A percentile compares a stretch with the other conserved stretches of the same genome.
phyloP scores from a whole-genome alignment of 192 early-diverging fungal genomes.

The Allomyces macrogynus region DNA sequence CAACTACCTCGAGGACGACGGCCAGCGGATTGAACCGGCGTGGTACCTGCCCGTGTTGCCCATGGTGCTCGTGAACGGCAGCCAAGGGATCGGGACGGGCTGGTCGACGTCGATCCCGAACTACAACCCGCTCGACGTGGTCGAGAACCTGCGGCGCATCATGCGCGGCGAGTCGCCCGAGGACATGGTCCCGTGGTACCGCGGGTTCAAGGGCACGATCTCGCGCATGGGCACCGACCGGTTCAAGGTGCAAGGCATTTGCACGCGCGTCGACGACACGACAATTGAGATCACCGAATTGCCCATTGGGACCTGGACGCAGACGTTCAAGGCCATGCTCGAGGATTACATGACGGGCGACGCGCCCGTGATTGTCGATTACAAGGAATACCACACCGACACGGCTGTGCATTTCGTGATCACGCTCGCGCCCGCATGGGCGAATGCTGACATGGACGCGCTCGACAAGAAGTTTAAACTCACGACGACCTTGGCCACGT shows the following conservation, averaged over 20 bases:
- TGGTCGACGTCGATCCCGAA: constrained; percentile 67
- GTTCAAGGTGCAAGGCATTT: constrained; percentile 46
- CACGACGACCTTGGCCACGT: constrained; percentile 41
- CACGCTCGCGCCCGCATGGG: constrained; percentile 43
- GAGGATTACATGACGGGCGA: constrained; percentile 47
- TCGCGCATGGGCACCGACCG: constrained; percentile 27
- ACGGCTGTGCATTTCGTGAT: constrained; percentile 41
- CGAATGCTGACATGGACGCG: constrained; percentile 49
- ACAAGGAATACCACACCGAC: constrained; percentile 50
- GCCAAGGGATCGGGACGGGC: constrained; percentile 88
- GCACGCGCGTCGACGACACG: constrained; percentile 45
- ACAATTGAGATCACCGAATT: constrained; percentile 76
- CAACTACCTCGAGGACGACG: constrained; percentile 70
- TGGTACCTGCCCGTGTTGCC: constrained; percentile 89
- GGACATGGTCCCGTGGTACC: constrained; percentile 82
- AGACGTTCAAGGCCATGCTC: constrained; percentile 64
- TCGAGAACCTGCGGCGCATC: constrained; percentile 56
- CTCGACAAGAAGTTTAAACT: constrained; percentile 70
- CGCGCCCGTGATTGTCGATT: constrained; percentile 25
- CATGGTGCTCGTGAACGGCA: constrained; percentile 84
- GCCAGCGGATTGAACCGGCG: constrained; percentile 74
- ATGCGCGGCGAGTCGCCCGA: constrained; percentile 51
- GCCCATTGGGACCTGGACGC: constrained; percentile 73
- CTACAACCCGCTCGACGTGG: constrained; percentile 73
- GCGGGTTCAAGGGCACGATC: constrained; percentile 72